Base-by-base conservation (phyloP, 108 stramenopile genomes). In the Nitzschia palea region DNA sequence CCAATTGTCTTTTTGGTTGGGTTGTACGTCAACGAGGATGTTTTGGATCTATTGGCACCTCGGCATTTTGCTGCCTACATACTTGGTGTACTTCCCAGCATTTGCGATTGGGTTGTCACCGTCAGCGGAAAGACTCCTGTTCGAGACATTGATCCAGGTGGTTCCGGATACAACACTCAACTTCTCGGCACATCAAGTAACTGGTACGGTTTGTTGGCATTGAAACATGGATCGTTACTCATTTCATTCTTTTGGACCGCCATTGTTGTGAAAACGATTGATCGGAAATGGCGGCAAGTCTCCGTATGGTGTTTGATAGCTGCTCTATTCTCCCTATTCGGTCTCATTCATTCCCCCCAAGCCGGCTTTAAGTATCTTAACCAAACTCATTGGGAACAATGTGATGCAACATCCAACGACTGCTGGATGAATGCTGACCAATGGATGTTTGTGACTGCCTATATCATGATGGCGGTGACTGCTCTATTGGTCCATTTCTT, bases 1-100 rank as follows among this genome's bases (percentile, higher is more conserved):
- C 73, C 73, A 10, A 79, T 87, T 55, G 73, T 87, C 29, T 61
- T 87, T 34, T 66, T 81, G 44, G 71, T 87, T 32, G 86, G 84
- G 34, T 50, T 68, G n/a, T 26, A 27, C 23, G 48, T 68, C 26
- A 58, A 58, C 29, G 67, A 68, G 29, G 67, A 68, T n/a, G 37
- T 30, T 43, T 30, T 68, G 40, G 33, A 68, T 45, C 58, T 68
- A 28, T 59, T 68, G 30, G 36, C 67, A 2, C 45, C 67, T 26
- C 55, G 67, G 1, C 67, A 68, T 43, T 68, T 47, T 29, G 55
- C 67, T 56, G 67, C 67, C 17, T 68, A 68, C 37, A 1, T 53
- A 4, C 5, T 53, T 52, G 50, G 67, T 18, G 20, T 68, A 14
- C 37, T 68, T 30, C 67, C 67, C 6, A 37, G 57, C 37, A 68